Percentiles rank a stretch among this genome's conserved stretches.
These are phyloP conservation scores for Ilex asprella DNA, from an alignment of 257 asterid genomes.

Conservation along the genomic window DNA sequence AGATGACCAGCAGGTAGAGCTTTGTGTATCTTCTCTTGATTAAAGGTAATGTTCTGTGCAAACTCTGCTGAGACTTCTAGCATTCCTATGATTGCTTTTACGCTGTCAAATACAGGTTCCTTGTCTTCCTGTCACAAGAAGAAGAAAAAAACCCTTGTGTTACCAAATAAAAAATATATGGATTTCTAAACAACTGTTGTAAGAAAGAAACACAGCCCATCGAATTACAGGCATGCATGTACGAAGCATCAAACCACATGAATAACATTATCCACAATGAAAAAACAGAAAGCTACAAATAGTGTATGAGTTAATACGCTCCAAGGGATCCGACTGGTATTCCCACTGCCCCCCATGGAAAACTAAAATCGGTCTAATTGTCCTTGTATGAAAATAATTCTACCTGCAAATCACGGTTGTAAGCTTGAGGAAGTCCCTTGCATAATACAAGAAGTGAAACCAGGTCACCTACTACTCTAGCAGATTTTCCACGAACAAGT, in stretches of 20 bases:
- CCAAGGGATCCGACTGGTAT: too few species aligned
- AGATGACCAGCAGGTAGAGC: slow-evolving; percentile 98
- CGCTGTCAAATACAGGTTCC: slow-evolving; percentile 96
- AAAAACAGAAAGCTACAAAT: too few species aligned
- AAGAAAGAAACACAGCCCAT: too few species aligned
- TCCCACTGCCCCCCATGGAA: background rate
- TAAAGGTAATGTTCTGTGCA: slow-evolving; percentile 74
- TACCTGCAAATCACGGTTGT: slow-evolving; percentile 98
- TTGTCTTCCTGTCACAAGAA: slow-evolving; percentile 73
- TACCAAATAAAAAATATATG: too few species aligned
- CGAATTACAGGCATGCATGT: too few species aligned
- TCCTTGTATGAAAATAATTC: background rate
- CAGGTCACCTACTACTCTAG: slow-evolving; percentile 86
- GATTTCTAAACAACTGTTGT: too few species aligned
- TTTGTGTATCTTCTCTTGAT: slow-evolving; percentile 51
- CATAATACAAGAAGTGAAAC: slow-evolving; percentile 93
- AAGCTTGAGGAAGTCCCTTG: slow-evolving; percentile 99
- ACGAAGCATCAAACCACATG: too few species aligned
- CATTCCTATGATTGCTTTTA: slow-evolving; percentile 81
- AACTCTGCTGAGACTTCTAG: slow-evolving; percentile 97
- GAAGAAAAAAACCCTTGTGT: background rate
- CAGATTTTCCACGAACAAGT: slow-evolving; percentile 98
- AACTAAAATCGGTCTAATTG: background rate
- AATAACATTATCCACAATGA: too few species aligned
- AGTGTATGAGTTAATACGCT: too few species aligned